Base-by-base conservation (phyloP, 768 basidiomycete species). In the Grammothele lineata region DNA sequence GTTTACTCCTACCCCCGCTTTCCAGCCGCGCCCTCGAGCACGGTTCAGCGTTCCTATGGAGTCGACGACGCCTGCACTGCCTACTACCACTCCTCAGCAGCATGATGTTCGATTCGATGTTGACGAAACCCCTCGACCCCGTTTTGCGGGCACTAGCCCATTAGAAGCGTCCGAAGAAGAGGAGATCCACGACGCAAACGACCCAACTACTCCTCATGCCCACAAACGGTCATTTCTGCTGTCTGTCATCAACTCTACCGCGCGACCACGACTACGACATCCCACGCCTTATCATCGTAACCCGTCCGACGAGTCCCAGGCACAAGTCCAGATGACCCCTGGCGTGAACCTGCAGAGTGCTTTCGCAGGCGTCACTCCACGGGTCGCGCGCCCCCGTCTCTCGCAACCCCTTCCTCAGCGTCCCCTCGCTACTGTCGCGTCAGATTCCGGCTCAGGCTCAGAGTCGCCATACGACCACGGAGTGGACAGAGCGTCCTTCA, bases 161-260 rank as follows among this genome's bases (percentile, higher is more conserved):
- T n/a, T n/a, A n/a, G 24, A 47, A n/a, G 15, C 37, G 2, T 46
- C 45, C 11, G 35, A 53, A 25, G 40, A 41, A 7, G 47, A 46
- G n/a, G 33, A 37, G 37, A 37, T n/a, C 12, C 65, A 70, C 32
- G 67, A 73, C 9, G 18, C 25, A 11, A 50, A 57, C 4, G 74
- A 80, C 33, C 75, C 75, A 3, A 63, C 81, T 35, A 92, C 88
- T 2, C 89, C 87, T 2, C 72, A 77, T 53, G 78, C 82, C 11
- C 82, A 85, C 50, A 81, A 87, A 33, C 80, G 81, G 14, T 90
- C 87, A 1, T 92, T 93, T 69, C 76, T 93, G 11, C 76, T 93
- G 32, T 82, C 81, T 8, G 85, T 92, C 7, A 86, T 93, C 60
- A 85, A 90, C 58, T 89, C 89, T 5, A 88, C 84, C 1, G 70